phyloP scores from a whole-genome alignment of 148 eudicot species.

The Nyssa sinensis region DNA sequence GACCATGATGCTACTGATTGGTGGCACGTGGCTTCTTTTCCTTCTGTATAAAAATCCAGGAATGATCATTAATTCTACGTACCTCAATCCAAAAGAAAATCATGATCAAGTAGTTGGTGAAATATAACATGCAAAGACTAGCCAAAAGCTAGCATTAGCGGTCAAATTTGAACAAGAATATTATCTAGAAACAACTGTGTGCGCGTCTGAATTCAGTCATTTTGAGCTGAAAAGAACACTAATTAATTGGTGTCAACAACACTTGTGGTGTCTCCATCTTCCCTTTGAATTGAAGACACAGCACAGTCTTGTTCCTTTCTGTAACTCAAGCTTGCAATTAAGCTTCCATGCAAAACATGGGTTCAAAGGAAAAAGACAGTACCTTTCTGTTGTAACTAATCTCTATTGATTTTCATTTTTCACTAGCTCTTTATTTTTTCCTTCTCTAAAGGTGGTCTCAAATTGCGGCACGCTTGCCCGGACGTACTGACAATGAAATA shows the following conservation, averaged over 20 bases:
- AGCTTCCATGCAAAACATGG: constrained; percentile 40
- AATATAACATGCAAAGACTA: too few relatives aligned
- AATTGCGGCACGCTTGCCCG: constrained; percentile 82
- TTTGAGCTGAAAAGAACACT: constrained; percentile 32
- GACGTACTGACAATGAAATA: constrained; percentile 85
- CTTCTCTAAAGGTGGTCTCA: constrained; percentile 76
- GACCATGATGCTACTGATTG: too few relatives aligned
- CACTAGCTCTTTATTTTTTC: too few relatives aligned
- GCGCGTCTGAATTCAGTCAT: constrained; percentile 18
- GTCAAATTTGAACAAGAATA: neutral
- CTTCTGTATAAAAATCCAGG: too few relatives aligned
- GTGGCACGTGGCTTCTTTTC: too few relatives aligned
- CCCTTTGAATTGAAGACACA: constrained; percentile 70
- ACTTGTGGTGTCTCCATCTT: constrained; percentile 8
- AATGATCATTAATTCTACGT: too few relatives aligned
- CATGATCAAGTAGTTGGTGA: neutral
- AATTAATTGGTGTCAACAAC: too few relatives aligned
- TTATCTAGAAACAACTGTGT: constrained; percentile 26
- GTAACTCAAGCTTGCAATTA: constrained; percentile 15
- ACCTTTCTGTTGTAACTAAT: constrained; percentile 16
- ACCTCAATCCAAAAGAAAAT: too few relatives aligned
- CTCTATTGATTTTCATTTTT: neutral
- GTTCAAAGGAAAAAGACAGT: constrained; percentile 6
- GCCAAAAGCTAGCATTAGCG: neutral
- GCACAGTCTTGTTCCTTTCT: constrained; percentile 33